Evolutionary conservation across 192 early-diverging fungal species (phyloP).

Genomic region (Glomus cerebriforme): DNA sequence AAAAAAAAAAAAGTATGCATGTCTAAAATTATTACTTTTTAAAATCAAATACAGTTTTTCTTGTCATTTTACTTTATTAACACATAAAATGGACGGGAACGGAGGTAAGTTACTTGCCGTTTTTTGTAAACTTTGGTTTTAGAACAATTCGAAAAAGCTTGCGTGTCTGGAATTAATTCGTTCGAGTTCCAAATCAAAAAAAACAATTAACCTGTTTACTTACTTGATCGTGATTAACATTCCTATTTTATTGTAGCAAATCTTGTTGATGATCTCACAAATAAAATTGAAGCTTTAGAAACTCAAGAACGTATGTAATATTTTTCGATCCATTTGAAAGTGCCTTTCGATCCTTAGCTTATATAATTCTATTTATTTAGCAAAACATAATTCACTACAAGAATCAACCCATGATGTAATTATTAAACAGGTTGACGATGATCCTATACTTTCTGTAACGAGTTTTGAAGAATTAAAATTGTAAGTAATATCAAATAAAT

Average conservation of each 20-base stretch:
- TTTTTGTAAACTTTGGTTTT: too few relatives aligned
- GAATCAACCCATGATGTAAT: conserved; percentile 54
- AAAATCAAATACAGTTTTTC: too few relatives aligned
- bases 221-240: background rate
- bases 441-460: conserved; percentile 78
- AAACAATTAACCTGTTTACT: background rate
- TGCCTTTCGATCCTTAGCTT: background rate
- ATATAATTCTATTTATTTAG: background rate
- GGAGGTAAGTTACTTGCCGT: too few relatives aligned
- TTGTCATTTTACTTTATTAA: too few relatives aligned
- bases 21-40: too few relatives aligned
- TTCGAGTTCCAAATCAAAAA: too few relatives aligned
- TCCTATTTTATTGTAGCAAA: background rate
- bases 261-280: background rate
- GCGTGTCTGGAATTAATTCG: too few relatives aligned
- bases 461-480: conserved; percentile 78
- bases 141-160: too few relatives aligned
- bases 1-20: too few relatives aligned
- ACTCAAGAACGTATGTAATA: background rate
- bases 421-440: conserved; percentile 71
- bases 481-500: conserved; percentile 36
- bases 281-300: background rate
- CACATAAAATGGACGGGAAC: too few relatives aligned
- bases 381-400: conserved; percentile 22
- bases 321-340: too few relatives aligned